Evolutionary conservation across 2,329 filamentous ascomycete species (phyloP), one percentile per base, ranked within the genome.

Genomic region (Trichoderma sp.): DNA sequence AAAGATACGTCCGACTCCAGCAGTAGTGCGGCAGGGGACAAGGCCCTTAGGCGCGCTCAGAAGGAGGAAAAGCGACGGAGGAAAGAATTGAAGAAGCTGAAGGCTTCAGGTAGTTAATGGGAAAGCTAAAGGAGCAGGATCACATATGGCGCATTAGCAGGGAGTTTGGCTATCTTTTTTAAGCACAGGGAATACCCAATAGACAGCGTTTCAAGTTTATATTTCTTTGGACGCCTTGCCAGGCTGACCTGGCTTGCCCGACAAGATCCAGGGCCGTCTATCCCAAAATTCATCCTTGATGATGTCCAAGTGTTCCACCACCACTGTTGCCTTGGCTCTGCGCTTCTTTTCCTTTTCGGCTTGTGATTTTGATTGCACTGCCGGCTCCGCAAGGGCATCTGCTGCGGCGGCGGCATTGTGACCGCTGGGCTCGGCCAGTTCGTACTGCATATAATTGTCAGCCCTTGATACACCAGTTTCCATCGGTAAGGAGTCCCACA

Each of bases 231-330:
- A 90, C 76, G 91, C 84, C 77, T 88, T 91, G 26, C 92, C 92
- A 17, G 57, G 67, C 80, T 90, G 92, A 73, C 92, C 91, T 1
- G 66, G 66, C 80, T 90, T 92, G 74, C 92, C 91, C 1, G 91
- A 93, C 68, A 95, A 79, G 71, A 96, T 85, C 93, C 95, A 98
- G 2, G 95, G 94, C 78, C 95, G 87, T 76, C 87, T 87, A 74
- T 93, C 87, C 96, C 96, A 99, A 79, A 99, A 99, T 4, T 93
- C 92, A 81, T 98, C 93, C 77, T 92, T 94, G 82, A 99, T 98
- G 77, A 99, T 93, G 82, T 99, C 96, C 72, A 96, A 83, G 84
- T 98, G 94, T 78, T 95, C 91, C 47, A 97, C 86, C 43, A 93
- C 88, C 59, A 99, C 90, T 66, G 87, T 87, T 1, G 94, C 95